Percentiles rank a stretch among this genome's conserved stretches.
Conservation (phyloP, 345 rosid species). For the Camelina laxa region DNA sequence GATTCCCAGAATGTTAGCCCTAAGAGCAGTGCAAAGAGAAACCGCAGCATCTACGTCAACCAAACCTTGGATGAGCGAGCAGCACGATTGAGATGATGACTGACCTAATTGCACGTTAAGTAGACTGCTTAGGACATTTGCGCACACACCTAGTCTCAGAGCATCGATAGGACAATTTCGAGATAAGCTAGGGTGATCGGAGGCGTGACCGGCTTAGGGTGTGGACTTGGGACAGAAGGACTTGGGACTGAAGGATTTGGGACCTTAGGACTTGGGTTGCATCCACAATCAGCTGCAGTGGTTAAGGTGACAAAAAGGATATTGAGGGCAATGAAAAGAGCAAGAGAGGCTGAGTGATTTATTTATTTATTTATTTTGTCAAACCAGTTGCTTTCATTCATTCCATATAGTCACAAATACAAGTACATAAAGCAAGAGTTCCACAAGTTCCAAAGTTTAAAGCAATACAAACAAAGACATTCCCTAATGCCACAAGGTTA, state of each 20-base stretch:
- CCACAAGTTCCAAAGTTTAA: no score
- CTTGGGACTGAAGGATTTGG: conserved; percentile 15
- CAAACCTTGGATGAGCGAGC: conserved; percentile 56
- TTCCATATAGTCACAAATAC: no score
- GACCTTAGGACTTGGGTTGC: conserved; percentile 25
- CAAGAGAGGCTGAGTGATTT: conserved; percentile 31
- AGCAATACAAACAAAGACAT: no score
- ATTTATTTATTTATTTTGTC: no score
- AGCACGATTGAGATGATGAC: conserved; percentile 55
- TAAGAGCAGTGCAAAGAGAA: conserved; percentile 75
- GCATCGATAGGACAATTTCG: conserved; percentile 59
- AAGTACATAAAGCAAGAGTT: no score
- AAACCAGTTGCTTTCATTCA: no score
- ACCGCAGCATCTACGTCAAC: conserved; percentile 71
- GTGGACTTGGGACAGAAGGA: neutral
- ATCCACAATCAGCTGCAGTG: conserved; percentile 25
- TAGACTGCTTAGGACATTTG: conserved; percentile 48
- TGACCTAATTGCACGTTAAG: conserved; percentile 48
- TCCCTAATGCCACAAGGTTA: no score
- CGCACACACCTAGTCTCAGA: conserved; percentile 63
- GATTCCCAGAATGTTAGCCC: conserved; percentile 59
- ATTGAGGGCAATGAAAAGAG: conserved; percentile 38
- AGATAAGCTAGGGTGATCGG: conserved; percentile 40
- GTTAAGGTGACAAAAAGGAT: conserved; percentile 36
- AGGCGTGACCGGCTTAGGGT: neutral